Percentiles rank a stretch among this genome's conserved stretches.
Evolutionary conservation across 2,329 filamentous ascomycete genomes (phyloP).

Genomic region (Anthostomella pinea): DNA sequence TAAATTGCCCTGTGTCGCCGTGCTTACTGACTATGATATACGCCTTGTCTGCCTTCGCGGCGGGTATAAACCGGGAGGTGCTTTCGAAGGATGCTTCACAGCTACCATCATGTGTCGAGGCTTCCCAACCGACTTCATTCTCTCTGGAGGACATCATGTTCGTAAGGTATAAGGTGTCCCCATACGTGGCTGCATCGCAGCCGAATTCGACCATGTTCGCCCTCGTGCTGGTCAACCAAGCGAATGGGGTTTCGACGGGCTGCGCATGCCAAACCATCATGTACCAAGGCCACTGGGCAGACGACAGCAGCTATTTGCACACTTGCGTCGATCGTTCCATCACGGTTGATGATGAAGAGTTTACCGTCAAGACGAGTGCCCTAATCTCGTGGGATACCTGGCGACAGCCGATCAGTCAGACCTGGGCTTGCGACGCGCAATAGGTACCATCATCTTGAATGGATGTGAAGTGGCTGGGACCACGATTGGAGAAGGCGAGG

Average conservation of each 20-base stretch:
- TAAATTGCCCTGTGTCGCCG: no score
- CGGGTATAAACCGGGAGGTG: no score
- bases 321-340: slow-evolving; percentile 16
- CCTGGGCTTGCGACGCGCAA: slow-evolving; percentile 20
- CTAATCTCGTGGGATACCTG: slow-evolving; percentile 21
- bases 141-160: slow-evolving; percentile 5
- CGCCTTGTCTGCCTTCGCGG: no score
- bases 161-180: slow-evolving; percentile 6
- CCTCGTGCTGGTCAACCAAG: slow-evolving; percentile 5
- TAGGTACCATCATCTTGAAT: no score
- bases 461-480: no score
- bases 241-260: slow-evolving; percentile 10
- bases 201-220: slow-evolving; percentile 10
- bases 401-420: slow-evolving; percentile 24
- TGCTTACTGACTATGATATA: no score
- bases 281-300: slow-evolving; percentile 6
- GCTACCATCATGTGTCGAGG: slow-evolving; percentile 1
- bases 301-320: slow-evolving; percentile 13
- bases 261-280: slow-evolving; percentile 11
- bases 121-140: slow-evolving; percentile 3
- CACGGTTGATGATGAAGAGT: slow-evolving; percentile 8
- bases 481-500: no score
- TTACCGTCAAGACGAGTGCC: slow-evolving; percentile 19
- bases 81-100: no score
- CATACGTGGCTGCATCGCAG: not conserved